These are phyloP conservation scores for Eremothecium gossypii DNA, from an alignment of 1,139 yeast genomes.

Conservation along the genomic window DNA sequence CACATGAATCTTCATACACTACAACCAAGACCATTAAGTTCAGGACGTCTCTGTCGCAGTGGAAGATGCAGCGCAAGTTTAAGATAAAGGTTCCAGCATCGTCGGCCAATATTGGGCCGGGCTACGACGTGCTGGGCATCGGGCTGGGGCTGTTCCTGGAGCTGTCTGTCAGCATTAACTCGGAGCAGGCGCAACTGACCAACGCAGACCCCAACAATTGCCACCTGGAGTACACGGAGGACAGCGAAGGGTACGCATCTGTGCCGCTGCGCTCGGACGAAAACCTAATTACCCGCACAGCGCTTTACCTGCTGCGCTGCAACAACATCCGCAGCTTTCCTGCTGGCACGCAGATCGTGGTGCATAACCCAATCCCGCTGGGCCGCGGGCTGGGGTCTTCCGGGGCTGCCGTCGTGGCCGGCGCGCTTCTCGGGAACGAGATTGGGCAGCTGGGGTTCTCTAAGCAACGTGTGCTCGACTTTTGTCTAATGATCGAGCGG, in stretches of 20 bases:
- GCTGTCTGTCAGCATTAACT: conserved; percentile 56
- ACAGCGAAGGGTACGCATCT: conserved; percentile 58
- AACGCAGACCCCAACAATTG: conserved; percentile 61
- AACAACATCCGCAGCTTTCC: conserved; percentile 72
- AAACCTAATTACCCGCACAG: conserved; percentile 85
- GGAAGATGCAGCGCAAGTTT: conserved; percentile 36
- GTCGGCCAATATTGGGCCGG: conserved; percentile 97
- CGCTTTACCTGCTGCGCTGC: conserved; percentile 80
- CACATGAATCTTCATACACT: too few species aligned
- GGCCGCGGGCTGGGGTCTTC: conserved; percentile 97
- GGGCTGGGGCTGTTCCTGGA: conserved; percentile 71
- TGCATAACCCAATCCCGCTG: conserved; percentile 83
- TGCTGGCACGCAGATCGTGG: conserved; percentile 69
- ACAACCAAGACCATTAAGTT: too few species aligned
- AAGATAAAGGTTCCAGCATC: conserved; percentile 85
- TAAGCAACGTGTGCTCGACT: conserved; percentile 81
- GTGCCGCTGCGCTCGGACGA: conserved; percentile 72
- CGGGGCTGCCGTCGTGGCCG: conserved; percentile 98
- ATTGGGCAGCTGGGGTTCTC: conserved; percentile 64
- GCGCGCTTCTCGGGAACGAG: conserved; percentile 84
- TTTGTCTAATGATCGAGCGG: conserved; percentile 92
- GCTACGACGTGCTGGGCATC: conserved; percentile 91
- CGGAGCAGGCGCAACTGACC: conserved; percentile 38
- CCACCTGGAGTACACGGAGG: conserved; percentile 58
- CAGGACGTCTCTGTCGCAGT: background rate